A percentile compares a stretch with the other conserved stretches of the same genome.
phyloP scores from a whole-genome alignment of 345 rosid species.

The Cardiospermum halicacabum region DNA sequence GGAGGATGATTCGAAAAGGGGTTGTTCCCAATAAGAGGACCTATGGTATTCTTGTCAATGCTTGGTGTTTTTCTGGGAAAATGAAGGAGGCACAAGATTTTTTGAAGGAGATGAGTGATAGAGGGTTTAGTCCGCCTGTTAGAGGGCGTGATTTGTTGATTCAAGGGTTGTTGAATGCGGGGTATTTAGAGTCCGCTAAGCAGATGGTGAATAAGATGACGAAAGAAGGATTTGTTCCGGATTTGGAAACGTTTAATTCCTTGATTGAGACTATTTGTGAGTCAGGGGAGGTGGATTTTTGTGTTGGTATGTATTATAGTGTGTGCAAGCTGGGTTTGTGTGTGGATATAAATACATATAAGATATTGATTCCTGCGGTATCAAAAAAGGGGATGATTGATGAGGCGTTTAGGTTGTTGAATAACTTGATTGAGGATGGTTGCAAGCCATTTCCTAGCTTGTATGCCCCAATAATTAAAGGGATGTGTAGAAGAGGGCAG shows the following conservation, averaged over 20 bases:
- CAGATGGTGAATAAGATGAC: slow-evolving; percentile 72
- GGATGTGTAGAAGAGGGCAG: slow-evolving; percentile 66
- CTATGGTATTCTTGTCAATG: slow-evolving; percentile 59
- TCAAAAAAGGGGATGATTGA: slow-evolving; percentile 76
- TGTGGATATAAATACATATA: slow-evolving; percentile 63
- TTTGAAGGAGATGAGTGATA: slow-evolving; percentile 78
- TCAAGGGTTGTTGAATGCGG: slow-evolving; percentile 76
- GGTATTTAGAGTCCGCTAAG: slow-evolving; percentile 77
- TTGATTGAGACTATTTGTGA: slow-evolving; percentile 55
- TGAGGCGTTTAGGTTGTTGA: slow-evolving; percentile 66
- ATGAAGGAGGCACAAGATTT: slow-evolving; percentile 77
- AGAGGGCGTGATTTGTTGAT: slow-evolving; percentile 84
- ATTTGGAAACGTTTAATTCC: slow-evolving; percentile 58
- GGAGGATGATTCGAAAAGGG: slow-evolving; percentile 81
- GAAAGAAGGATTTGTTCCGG: slow-evolving; percentile 64
- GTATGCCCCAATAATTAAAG: slow-evolving; percentile 84
- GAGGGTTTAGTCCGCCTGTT: slow-evolving; percentile 81
- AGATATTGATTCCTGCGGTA: slow-evolving; percentile 76
- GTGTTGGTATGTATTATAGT: slow-evolving; percentile 60
- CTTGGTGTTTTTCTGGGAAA: slow-evolving; percentile 84
- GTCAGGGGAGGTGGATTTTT: slow-evolving; percentile 69
- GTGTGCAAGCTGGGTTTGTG: slow-evolving; percentile 65
- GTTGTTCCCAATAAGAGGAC: slow-evolving; percentile 60
- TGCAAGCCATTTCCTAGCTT: slow-evolving; percentile 85
- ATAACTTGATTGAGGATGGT: slow-evolving; percentile 71